A percentile compares a stretch with the other conserved stretches of the same genome.
Evolutionary conservation across 495 filamentous ascomycete genomes (phyloP).

Genomic region (Thermochaetoides thermophila): DNA sequence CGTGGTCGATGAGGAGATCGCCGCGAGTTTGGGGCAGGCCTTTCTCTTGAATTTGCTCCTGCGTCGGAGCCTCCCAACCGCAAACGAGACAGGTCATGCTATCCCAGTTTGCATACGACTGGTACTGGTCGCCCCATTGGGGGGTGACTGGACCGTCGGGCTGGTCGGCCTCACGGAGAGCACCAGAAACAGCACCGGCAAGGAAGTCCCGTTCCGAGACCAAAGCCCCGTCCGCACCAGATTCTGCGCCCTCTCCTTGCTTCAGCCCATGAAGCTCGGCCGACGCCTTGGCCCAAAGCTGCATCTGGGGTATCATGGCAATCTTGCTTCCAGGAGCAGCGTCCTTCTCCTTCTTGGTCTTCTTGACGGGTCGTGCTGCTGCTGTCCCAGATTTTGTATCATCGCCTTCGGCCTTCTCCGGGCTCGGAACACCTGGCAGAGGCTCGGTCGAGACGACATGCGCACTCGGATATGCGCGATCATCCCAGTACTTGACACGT

Average conservation of each 20-base stretch:
- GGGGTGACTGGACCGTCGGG: conserved; percentile 8
- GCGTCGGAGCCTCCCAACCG: conserved; percentile 14
- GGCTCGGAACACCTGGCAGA: conserved; percentile 18
- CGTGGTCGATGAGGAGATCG: conserved; percentile 19
- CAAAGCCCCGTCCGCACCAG: conserved; percentile 1
- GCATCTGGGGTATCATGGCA: conserved; percentile 50
- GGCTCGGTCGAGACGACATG: conserved; percentile 40
- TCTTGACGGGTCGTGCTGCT: conserved; percentile 23
- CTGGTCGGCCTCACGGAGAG: conserved; percentile 7
- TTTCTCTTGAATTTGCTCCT: conserved; percentile 9
- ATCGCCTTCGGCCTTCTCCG: conserved; percentile 21
- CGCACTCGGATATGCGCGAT: conserved; percentile 59
- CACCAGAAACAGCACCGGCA: neutral
- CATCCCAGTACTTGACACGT: conserved; percentile 73
- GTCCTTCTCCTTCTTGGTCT: conserved; percentile 51
- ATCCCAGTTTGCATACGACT: conserved; percentile 24
- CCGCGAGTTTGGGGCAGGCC: conserved; percentile 11
- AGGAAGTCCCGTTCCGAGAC: conserved; percentile 7
- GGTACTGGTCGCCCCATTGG: conserved; percentile 14
- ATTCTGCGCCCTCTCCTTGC: conserved; percentile 1
- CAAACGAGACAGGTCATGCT: conserved; percentile 18
- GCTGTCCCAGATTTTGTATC: conserved; percentile 5
- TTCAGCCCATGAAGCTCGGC: conserved; percentile 60
- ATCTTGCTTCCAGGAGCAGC: conserved; percentile 27
- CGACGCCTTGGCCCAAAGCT: conserved; percentile 80